These are phyloP conservation scores for Beta vulgaris DNA, from an alignment of 148 eudicot genomes.

Conservation along the genomic window DNA sequence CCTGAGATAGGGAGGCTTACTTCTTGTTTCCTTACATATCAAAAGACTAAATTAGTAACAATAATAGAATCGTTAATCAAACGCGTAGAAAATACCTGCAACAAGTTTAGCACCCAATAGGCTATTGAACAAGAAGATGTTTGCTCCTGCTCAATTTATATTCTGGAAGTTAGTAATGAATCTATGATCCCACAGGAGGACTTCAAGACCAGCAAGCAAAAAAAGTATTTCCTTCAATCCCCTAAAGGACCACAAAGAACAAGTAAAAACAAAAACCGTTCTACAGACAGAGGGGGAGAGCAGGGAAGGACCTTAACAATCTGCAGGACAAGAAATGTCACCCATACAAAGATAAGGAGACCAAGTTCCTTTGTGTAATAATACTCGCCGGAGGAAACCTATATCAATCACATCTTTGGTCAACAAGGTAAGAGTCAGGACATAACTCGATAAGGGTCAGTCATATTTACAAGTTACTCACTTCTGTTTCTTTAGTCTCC, in stretches of 20 bases:
- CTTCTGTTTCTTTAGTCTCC: constrained; percentile 40
- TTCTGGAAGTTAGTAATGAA: constrained; percentile 8
- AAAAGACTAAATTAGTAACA: neutral
- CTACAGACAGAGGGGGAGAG: neutral
- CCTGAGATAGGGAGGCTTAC: too few relatives aligned
- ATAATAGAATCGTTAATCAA: neutral
- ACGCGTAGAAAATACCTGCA: constrained; percentile 55
- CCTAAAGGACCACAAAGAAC: neutral
- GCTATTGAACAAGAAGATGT: constrained; percentile 53
- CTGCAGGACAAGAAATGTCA: constrained; percentile 70
- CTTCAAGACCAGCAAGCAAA: neutral
- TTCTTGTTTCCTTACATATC: too few relatives aligned
- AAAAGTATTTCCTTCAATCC: neutral
- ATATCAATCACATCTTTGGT: constrained; percentile 21
- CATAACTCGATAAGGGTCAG: neutral
- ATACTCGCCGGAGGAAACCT: constrained; percentile 65
- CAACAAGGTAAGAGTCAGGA: neutral
- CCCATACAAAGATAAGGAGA: constrained; percentile 78
- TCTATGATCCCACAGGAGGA: neutral
- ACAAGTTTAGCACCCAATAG: constrained; percentile 74
- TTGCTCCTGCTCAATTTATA: constrained; percentile 45
- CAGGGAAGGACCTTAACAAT: constrained; percentile 51
- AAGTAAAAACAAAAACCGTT: neutral
- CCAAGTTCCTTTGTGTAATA: constrained; percentile 84
- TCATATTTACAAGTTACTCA: constrained; percentile 22